Percentiles rank a stretch among this genome's conserved stretches.
Evolutionary conservation across 2,329 filamentous ascomycete species (phyloP).

Genomic region (Huntiella savannae): DNA sequence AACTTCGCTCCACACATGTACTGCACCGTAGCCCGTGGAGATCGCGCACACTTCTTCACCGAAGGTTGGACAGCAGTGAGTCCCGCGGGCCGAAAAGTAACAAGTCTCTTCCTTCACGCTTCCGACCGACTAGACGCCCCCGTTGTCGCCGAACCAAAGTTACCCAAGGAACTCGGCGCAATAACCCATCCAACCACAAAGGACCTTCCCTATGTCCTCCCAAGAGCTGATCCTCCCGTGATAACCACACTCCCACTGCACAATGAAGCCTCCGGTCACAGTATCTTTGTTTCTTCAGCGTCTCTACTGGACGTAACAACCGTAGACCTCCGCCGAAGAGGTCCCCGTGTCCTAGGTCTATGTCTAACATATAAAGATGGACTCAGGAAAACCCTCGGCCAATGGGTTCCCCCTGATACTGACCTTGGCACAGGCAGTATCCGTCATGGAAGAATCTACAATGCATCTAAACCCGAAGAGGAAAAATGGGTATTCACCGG

Average conservation of each 20-base stretch:
- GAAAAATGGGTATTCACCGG: background rate
- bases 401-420: slow-evolving; percentile 7
- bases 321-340: slow-evolving; percentile 2
- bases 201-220: background rate
- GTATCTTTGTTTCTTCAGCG: slow-evolving; percentile 1
- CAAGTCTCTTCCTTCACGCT: slow-evolving; percentile 8
- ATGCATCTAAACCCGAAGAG: background rate
- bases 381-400: slow-evolving; percentile 4
- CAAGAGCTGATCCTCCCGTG: background rate
- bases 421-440: background rate
- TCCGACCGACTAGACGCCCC: slow-evolving; percentile 7
- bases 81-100: slow-evolving; percentile 1
- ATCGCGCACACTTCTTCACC: slow-evolving; percentile 7
- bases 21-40: slow-evolving; percentile 6
- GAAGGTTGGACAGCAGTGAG: slow-evolving; percentile 7
- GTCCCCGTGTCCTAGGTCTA: slow-evolving; percentile 3
- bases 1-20: slow-evolving; percentile 10
- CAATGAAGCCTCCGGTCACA: background rate
- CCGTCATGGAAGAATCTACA: slow-evolving; percentile 5
- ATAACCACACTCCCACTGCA: background rate
- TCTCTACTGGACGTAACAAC: background rate
- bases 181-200: background rate
- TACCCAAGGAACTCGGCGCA: slow-evolving; percentile 8
- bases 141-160: background rate
- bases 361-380: slow-evolving; percentile 5